These are phyloP conservation scores for Aspergillus ustus DNA, from an alignment of 2,329 filamentous ascomycete species.

Conservation along the genomic window DNA sequence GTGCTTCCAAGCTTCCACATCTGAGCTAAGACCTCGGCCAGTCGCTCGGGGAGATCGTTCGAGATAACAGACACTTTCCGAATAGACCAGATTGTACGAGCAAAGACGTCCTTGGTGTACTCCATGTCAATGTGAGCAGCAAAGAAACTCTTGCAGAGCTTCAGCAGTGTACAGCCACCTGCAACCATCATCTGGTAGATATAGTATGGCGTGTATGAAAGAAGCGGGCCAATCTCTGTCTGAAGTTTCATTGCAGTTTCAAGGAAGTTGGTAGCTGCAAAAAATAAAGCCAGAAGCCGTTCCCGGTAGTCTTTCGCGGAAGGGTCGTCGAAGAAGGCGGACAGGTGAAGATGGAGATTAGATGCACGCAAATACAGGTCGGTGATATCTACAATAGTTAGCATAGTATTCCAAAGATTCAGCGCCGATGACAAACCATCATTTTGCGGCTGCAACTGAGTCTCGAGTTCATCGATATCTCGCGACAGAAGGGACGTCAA, in stretches of 20 bases:
- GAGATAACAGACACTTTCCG: slow-evolving; percentile 64
- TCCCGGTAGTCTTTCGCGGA: slow-evolving; percentile 51
- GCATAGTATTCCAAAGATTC: not conserved
- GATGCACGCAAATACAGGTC: slow-evolving; percentile 53
- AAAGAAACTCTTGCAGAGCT: slow-evolving; percentile 69
- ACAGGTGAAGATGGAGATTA: slow-evolving; percentile 53
- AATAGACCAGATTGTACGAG: slow-evolving; percentile 62
- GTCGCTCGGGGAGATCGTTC: slow-evolving; percentile 67
- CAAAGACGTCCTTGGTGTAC: slow-evolving; percentile 62
- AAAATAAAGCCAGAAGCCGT: slow-evolving; percentile 51
- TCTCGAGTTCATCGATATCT: slow-evolving; percentile 57
- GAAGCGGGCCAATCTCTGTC: slow-evolving; percentile 50
- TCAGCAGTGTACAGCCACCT: slow-evolving; percentile 66
- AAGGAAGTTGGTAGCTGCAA: slow-evolving; percentile 52
- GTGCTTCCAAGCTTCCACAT: slow-evolving; percentile 61
- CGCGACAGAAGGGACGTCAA: slow-evolving; percentile 51
- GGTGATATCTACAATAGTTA: slow-evolving; percentile 44
- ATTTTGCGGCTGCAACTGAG: slow-evolving; percentile 50
- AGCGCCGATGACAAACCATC: slow-evolving; percentile 39
- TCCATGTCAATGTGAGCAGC: slow-evolving; percentile 60
- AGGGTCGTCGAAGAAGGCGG: slow-evolving; percentile 56
- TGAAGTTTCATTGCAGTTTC: slow-evolving; percentile 52
- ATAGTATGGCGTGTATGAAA: slow-evolving; percentile 63
- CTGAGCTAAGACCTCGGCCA: slow-evolving; percentile 69
- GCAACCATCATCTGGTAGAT: slow-evolving; percentile 71